Evolutionary conservation across 257 asterid genomes (phyloP), one percentile per base, ranked within the genome.

Genomic region (Haberlea rhodopensis): DNA sequence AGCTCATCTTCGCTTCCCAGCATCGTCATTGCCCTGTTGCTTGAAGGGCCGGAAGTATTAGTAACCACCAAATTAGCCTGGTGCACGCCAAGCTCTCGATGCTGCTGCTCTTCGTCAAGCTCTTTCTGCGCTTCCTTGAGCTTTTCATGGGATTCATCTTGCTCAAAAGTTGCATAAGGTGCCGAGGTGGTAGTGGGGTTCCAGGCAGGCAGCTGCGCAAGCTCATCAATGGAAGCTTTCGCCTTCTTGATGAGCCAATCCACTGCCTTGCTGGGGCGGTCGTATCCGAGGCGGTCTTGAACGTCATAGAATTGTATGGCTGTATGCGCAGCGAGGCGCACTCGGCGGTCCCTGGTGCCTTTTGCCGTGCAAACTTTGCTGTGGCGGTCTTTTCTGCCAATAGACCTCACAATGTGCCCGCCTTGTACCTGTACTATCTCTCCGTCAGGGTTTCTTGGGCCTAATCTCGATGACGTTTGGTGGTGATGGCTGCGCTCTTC

Each of bases 231-330:
- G 71, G 99, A 85, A 6, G 87, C 32, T 61, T 94, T 86, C 3
- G 99, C 99, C 53, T 94, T 86, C 66, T 87, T 87, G 26, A 94
- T 94, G 23, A 94, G 82, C 99, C 99, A 94, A 68, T 94, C 99
- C 5, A 94, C 99, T 3, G 99, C 99, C 68, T 94, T 94, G 72
- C 99, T 94, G n/a, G 99, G 99, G 20, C 99, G 89, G 83, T 94
- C 99, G 66, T 87, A 90, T 43, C 99, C 99, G 2, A 94, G 89
- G 57, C 99, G 91, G 82, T 94, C 99, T 40, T 94, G 99, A 4
- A 94, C 99, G 64, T 94, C 99, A 77, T 94, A 94, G 76, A 94
- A 94, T 31, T 94, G 96, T 60, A 94, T 94, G 25, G 99, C 99
- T 8, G 99, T 94, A 69, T 86, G 95, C 2, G 99, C 99, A n/a